Percentiles rank a stretch among this genome's conserved stretches.
These are phyloP conservation scores for Cutaneotrichosporon dermatis DNA, from an alignment of 1,284 basidiomycete genomes.

Conservation along the genomic window DNA sequence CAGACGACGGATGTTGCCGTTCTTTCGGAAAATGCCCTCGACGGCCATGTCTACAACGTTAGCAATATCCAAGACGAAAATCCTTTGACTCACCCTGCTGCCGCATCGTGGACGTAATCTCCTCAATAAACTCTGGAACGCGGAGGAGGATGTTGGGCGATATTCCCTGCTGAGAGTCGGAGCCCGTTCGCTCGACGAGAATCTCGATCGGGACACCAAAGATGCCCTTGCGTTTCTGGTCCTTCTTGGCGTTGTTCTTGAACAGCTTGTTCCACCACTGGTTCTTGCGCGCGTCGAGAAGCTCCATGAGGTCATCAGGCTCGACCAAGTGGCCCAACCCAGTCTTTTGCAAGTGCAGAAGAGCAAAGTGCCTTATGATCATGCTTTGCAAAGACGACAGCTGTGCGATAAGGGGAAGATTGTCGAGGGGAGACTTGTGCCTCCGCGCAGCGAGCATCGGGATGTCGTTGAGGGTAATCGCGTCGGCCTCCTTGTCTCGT, in stretches of 20 bases:
- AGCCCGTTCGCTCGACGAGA: conserved; percentile 90
- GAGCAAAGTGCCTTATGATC: conserved; percentile 88
- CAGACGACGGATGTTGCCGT: conserved; percentile 91
- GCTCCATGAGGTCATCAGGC: conserved; percentile 86
- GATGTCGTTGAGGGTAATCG: conserved; percentile 82
- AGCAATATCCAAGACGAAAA: not conserved
- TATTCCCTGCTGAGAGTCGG: conserved; percentile 79
- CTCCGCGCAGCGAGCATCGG: conserved; percentile 60
- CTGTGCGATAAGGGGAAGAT: conserved; percentile 76
- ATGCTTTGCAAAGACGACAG: conserved; percentile 78
- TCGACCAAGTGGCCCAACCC: conserved; percentile 77
- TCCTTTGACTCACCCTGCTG: conserved; percentile 78
- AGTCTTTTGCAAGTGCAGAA: conserved; percentile 66
- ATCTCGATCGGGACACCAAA: conserved; percentile 92
- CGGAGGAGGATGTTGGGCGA: conserved; percentile 78
- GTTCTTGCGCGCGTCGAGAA: conserved; percentile 87
- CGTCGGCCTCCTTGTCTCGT: conserved; percentile 13
- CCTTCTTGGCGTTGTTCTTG: conserved; percentile 79
- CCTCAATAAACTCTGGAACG: conserved; percentile 96
- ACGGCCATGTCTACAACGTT: conserved; percentile 79
- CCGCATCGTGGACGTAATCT: conserved; percentile 94
- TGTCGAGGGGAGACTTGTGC: conserved; percentile 44
- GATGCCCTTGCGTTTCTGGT: conserved; percentile 84
- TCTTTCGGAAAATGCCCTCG: conserved; percentile 98
- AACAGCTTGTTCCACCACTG: conserved; percentile 92